A percentile compares a stretch with the other conserved stretches of the same genome.
Conservation (phyloP, 352 stramenopile genomes). For the Blastocystis sp. region DNA sequence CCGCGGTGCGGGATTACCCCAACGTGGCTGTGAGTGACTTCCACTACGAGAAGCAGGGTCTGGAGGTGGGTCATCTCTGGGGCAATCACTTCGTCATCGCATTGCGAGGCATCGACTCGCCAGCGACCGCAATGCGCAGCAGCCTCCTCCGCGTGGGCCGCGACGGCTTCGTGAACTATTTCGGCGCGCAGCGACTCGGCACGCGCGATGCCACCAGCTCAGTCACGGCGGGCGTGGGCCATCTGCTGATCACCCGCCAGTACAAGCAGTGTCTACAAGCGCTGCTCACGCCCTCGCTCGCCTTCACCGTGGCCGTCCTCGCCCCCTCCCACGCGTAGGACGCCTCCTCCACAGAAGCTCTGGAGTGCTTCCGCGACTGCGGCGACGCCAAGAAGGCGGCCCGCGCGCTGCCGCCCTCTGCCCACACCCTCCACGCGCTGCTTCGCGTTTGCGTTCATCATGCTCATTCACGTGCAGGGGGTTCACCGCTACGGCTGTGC, state of each 20-base stretch:
- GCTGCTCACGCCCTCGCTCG: not conserved
- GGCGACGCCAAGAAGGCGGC: not conserved
- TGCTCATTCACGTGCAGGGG: not conserved
- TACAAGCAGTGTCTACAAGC: not conserved
- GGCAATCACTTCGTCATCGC: conserved; percentile 6
- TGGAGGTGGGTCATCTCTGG: conserved; percentile 20
- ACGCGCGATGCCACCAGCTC: too few species aligned
- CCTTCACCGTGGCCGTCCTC: not conserved
- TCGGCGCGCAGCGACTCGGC: conserved; percentile 10
- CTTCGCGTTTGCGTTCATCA: not conserved
- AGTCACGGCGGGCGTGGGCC: not conserved
- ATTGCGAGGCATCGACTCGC: not conserved
- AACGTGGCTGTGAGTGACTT: not conserved
- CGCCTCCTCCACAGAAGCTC: not conserved
- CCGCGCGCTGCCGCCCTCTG: not conserved
- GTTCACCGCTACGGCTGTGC: not conserved
- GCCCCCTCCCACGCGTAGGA: not conserved
- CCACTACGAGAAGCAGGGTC: not conserved
- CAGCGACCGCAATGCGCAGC: not conserved
- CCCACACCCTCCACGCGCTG: not conserved
- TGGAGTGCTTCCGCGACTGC: not conserved
- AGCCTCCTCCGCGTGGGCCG: not conserved
- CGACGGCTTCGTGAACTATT: conserved; percentile 48
- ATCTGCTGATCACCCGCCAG: not conserved
- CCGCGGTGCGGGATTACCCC: not conserved